Base-by-base conservation (phyloP, 768 basidiomycete genomes). In the Pleurotus salmoneostramineus region DNA sequence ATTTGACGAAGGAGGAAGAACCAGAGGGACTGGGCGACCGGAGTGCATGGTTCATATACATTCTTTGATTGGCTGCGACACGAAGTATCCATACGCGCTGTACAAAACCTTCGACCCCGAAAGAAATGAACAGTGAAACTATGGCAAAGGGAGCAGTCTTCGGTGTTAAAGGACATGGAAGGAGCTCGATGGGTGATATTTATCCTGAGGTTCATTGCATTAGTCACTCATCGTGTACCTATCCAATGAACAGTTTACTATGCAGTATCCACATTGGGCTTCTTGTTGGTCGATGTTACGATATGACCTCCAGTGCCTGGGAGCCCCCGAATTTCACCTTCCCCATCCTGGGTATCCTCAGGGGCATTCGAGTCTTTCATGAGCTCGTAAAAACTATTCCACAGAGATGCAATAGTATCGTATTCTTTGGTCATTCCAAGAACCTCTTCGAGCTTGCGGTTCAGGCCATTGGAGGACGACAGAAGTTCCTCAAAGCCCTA, bases 371-470 rank as follows among this genome's bases (percentile, higher is more conserved):
- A 72, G 45, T 64, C 69, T n/a, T 72, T 69, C 89, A 93, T 93
- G 62, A 93, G 75, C 58, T 86, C 74, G 64, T 91, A 86, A 63
- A 93, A 93, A 63, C 81, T 83, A 58, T 85, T 80, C 93, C 93
- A 95, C 50, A 97, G 76, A 2, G 83, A 78, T 3, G 94, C 91
- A 43, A 95, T 92, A 2, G 89, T 94, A 51, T 89, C 84, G 69
- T 96, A 95, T 76, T 95, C 95, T 58, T 85, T 87, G 4, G 95
- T 94, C 84, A 96, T 95, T 7, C 91, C 91, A 27, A 89, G 74
- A 2, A 95, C 93, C 68, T 97, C 93, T 71, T 98, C 95, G 14
- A 96, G 80, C 67, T 93, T 95, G 61, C 94, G 84, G 68, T 96
- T 96, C 17, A 95, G 74, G 31, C 82, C 83, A 65, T 98, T 98